A percentile compares a stretch with the other conserved stretches of the same genome.
Conservation (phyloP, 129 eudicot genomes). For the Centrapalus pauciflorus region DNA sequence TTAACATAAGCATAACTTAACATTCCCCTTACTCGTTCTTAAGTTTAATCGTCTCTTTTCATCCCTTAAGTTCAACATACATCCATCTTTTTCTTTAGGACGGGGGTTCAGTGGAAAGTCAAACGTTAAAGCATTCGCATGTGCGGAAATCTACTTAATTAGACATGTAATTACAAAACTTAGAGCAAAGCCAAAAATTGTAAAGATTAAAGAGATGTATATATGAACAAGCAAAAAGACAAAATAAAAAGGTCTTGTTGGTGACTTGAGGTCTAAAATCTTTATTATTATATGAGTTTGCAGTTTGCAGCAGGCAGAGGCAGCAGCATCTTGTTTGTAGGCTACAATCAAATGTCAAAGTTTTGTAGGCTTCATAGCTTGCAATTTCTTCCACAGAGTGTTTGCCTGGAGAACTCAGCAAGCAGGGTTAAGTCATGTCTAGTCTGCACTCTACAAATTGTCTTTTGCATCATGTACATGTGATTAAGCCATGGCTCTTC, state of each 20-base stretch:
- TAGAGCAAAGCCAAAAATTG: too few species aligned
- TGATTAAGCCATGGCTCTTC: background rate
- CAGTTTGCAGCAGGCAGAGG: conserved; percentile 12
- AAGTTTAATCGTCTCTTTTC: too few species aligned
- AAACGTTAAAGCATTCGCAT: too few species aligned
- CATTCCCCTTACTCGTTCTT: too few species aligned
- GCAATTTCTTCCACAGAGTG: conserved; percentile 17
- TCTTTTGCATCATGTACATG: background rate
- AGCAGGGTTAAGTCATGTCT: conserved; percentile 33
- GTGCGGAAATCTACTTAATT: too few species aligned
- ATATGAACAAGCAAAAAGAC: conserved; percentile 28
- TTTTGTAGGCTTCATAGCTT: conserved; percentile 19
- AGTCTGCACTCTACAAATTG: conserved; percentile 1
- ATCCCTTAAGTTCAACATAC: too few species aligned
- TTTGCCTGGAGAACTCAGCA: conserved; percentile 29
- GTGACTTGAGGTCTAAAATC: conserved; percentile 23
- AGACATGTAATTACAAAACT: too few species aligned
- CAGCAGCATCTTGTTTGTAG: conserved; percentile 27
- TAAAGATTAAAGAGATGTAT: conserved; percentile 8
- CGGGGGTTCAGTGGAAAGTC: too few species aligned
- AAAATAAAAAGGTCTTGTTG: conserved; percentile 27
- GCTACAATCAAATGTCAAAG: conserved; percentile 8
- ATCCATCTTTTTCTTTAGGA: too few species aligned
- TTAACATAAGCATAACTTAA: too few species aligned
- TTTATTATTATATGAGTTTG: too few species aligned